phyloP scores from a whole-genome alignment of 805 yeast genomes.

The Saturnispora sanitii region DNA sequence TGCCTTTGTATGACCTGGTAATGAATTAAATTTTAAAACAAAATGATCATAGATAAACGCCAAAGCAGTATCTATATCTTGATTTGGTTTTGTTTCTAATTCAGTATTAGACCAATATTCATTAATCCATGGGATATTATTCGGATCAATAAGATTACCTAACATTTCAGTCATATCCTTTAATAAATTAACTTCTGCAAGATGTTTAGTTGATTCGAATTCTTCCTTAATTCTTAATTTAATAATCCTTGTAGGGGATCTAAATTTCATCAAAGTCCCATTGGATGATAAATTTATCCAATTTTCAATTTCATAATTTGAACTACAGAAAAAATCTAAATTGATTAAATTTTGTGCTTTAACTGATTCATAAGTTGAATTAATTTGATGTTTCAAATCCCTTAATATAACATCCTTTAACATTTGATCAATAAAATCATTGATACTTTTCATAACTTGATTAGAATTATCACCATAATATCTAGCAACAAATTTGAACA shows the following conservation, averaged over 20 bases:
- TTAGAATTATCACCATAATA: constrained; percentile 56
- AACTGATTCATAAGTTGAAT: constrained; percentile 76
- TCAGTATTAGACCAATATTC: constrained; percentile 6
- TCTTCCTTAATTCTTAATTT: constrained; percentile 33
- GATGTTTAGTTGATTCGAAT: constrained; percentile 44
- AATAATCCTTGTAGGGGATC: constrained; percentile 20
- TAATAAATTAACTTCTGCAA: constrained; percentile 73
- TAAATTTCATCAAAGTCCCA: constrained; percentile 29
- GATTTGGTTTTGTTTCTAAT: constrained; percentile 2
- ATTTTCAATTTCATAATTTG: constrained; percentile 60
- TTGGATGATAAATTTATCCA: constrained; percentile 24
- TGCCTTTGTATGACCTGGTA: constrained; percentile 71
- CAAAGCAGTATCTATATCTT: constrained; percentile 7
- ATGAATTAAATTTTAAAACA: constrained; percentile 68
- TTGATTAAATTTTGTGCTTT: constrained; percentile 83
- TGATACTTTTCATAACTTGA: constrained; percentile 47
- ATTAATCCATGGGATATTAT: constrained; percentile 81
- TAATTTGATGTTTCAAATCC: constrained; percentile 50
- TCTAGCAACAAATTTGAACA: constrained; percentile 54
- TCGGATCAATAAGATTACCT: constrained; percentile 68
- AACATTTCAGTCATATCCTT: constrained; percentile 74
- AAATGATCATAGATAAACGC: constrained; percentile 78
- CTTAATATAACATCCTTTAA: constrained; percentile 57
- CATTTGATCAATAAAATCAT: constrained; percentile 58
- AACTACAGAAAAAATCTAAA: constrained; percentile 73